Conservation (phyloP, 2,329 filamentous ascomycete genomes). For the Colletotrichum liriopes region DNA sequence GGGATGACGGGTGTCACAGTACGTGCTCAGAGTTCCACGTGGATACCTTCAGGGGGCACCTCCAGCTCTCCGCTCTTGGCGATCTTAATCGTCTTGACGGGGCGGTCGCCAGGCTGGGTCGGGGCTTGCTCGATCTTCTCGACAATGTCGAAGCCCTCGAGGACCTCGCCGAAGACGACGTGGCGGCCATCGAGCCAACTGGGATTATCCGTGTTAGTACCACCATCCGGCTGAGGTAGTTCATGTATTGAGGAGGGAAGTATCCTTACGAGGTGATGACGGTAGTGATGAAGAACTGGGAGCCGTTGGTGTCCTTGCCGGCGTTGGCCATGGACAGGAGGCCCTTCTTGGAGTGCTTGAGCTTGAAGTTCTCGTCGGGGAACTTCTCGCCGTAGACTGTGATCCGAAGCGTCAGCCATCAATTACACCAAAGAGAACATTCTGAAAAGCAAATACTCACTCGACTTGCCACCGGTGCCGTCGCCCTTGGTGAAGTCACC, state of each 20-base stretch:
- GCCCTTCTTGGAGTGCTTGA: slow-evolving; percentile 90
- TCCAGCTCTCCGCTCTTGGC: slow-evolving; percentile 87
- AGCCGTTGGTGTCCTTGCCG: slow-evolving; percentile 88
- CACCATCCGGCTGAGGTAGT: neutral
- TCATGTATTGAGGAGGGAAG: neutral
- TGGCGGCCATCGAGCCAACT: slow-evolving; percentile 88
- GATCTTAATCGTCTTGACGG: slow-evolving; percentile 80
- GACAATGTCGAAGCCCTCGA: slow-evolving; percentile 87
- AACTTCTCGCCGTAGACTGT: slow-evolving; percentile 89
- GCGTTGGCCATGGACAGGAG: slow-evolving; percentile 89
- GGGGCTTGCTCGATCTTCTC: slow-evolving; percentile 82
- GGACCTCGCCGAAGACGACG: slow-evolving; percentile 90
- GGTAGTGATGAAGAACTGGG: slow-evolving; percentile 93
- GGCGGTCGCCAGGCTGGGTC: slow-evolving; percentile 79
- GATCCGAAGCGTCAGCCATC: neutral
- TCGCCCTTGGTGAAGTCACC: slow-evolving; percentile 90
- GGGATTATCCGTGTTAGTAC: slow-evolving; percentile 28
- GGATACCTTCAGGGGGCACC: slow-evolving; percentile 92
- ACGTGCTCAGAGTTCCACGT: slow-evolving; percentile 83
- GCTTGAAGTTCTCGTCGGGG: slow-evolving; percentile 94
- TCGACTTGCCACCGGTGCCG: slow-evolving; percentile 88
- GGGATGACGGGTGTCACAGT: slow-evolving; percentile 40
- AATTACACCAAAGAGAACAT: neutral
- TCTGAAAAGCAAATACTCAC: slow-evolving; percentile 60
- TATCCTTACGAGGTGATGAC: slow-evolving; percentile 78